Evolutionary conservation across 208 protist species (phyloP), one percentile per base, ranked within the genome.

Genomic region (Acanthamoeba healyi): DNA sequence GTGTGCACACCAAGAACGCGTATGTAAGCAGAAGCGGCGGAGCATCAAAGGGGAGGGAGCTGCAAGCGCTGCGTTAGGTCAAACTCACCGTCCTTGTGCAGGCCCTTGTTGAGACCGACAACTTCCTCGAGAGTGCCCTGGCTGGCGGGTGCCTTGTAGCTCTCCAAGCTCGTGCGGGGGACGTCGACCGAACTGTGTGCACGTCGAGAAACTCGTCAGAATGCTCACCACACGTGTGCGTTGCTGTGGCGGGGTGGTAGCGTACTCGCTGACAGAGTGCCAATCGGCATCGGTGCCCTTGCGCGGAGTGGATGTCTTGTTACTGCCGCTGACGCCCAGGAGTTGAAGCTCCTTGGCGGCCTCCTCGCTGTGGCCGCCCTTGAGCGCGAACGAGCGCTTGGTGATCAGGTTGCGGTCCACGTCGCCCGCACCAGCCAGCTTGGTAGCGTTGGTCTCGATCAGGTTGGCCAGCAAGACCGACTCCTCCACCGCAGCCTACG

Each of bases 351-450:
- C 77, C 24, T 38, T 51, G 32, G 38, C 17, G 12, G 44, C 38
- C 77, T 86, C 77, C n/a, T n/a, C 77, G 46, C 77, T 86, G 77
- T 86, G 77, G 77, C 77, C 77, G 26, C 29, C 44, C 77, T 86
- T 86, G 29, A 86, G 46, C 46, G 77, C 77, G 77, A 86, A 86
- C n/a, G 42, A 49, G 14, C 46, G 40, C 77, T 86, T 86, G 24
- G 77, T 86, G 77, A 86, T 86, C 26, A 86, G 46, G 10, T 51
- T 86, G 4, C 77, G 77, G n/a, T 86, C 77, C 44, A 86, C 34
- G n/a, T 86, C 77, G 40, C 77, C 77, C 29, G 77, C 77, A 10
- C 42, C 14, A 14, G 40, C 46, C 44, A 86, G 44, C 44, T 86
- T 86, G 77, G 6, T 86, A 19, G 42, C 44, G 77, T 86, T 86